Evolutionary conservation across 495 filamentous ascomycete species (phyloP).

Genomic region (Xylaria palmicola): DNA sequence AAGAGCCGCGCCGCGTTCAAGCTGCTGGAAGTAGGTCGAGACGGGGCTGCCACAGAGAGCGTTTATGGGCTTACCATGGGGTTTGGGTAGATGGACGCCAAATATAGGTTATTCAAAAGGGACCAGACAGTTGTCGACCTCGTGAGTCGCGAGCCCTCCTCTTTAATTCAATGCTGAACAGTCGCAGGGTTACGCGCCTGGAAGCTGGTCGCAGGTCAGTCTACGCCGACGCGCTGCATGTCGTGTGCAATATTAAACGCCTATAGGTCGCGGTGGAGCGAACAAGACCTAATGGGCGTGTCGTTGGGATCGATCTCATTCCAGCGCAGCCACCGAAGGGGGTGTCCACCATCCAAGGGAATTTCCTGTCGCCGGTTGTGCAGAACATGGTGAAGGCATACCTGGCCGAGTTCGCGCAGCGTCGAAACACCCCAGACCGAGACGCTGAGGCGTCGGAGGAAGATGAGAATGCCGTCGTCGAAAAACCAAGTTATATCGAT

Average conservation of each 20-base stretch:
- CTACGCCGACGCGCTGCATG: background rate
- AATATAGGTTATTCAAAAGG: constrained; percentile 70
- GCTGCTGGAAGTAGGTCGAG: constrained; percentile 63
- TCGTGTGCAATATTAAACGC: constrained; percentile 7
- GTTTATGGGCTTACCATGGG: background rate
- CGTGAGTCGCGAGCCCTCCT: constrained; percentile 41
- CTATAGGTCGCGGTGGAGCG: constrained; percentile 74
- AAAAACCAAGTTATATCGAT: constrained; percentile 54
- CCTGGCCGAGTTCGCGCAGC: constrained; percentile 59
- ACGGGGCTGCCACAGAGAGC: background rate
- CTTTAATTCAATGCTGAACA: background rate
- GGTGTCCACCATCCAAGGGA: constrained; percentile 88
- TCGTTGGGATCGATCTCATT: constrained; percentile 90
- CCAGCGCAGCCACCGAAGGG: constrained; percentile 87
- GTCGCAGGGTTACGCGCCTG: constrained; percentile 83
- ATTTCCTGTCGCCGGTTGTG: constrained; percentile 72
- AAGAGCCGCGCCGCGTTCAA: constrained; percentile 94
- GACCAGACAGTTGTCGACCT: constrained; percentile 89
- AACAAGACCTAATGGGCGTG: constrained; percentile 70
- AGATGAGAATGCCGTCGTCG: constrained; percentile 22
- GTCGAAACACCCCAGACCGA: constrained; percentile 20
- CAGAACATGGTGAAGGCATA: constrained; percentile 73
- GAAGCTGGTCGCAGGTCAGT: constrained; percentile 85
- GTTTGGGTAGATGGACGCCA: constrained; percentile 66
- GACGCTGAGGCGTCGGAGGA: constrained; percentile 21